These are phyloP conservation scores for Coemansia sp. DNA, from an alignment of 192 early-diverging fungal genomes.

Conservation along the genomic window DNA sequence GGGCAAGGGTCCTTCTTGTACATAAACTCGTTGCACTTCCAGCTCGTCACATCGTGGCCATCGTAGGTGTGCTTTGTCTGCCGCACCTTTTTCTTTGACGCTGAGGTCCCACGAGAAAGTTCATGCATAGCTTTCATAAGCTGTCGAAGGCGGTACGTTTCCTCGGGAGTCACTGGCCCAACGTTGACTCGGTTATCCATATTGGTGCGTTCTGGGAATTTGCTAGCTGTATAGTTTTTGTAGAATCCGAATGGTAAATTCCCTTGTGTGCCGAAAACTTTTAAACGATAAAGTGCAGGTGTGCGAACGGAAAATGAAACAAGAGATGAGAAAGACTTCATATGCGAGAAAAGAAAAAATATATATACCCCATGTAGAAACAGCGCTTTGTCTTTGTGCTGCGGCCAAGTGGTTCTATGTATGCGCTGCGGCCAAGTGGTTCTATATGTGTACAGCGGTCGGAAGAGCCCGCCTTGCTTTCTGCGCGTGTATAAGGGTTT, in stretches of 20 bases:
- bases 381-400: background rate
- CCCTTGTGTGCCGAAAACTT: background rate
- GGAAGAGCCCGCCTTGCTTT: too few species aligned
- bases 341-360: background rate
- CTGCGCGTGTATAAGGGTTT: too few species aligned
- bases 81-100: conserved; percentile 42
- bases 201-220: background rate
- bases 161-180: conserved; percentile 26
- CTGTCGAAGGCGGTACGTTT: conserved; percentile 28
- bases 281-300: background rate
- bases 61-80: conserved; percentile 31
- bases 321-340: background rate
- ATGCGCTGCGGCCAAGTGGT: too few species aligned
- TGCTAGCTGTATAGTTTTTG: background rate
- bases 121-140: conserved; percentile 35
- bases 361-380: background rate
- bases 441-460: too few species aligned
- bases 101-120: conserved; percentile 6
- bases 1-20: conserved; percentile 65
- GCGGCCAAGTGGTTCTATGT: background rate
- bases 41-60: conserved; percentile 48
- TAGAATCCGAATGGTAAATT: background rate
- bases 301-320: background rate
- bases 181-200: background rate
- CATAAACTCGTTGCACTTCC: conserved; percentile 71